Percentiles rank a stretch among this genome's conserved stretches.
phyloP scores from a whole-genome alignment of 495 filamentous ascomycete species.

The Annulohypoxylon moriforme region DNA sequence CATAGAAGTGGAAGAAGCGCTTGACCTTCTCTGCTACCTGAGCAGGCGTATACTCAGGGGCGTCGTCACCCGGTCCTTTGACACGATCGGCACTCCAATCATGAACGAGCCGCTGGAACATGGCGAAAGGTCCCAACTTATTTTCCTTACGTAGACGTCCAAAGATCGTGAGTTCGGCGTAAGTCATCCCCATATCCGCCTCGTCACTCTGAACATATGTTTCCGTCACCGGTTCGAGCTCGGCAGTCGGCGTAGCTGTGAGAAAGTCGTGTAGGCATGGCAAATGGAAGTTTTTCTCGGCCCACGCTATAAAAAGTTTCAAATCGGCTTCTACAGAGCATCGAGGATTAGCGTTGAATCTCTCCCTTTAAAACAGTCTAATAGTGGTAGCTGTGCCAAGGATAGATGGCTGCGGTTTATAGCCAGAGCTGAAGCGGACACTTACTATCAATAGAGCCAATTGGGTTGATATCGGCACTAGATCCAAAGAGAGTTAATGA shows the following conservation, averaged over 20 bases:
- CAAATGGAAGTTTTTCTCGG: conserved; percentile 69
- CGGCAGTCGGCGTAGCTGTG: conserved; percentile 80
- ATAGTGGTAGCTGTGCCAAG: background rate
- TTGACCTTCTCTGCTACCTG: conserved; percentile 71
- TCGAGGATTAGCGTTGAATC: background rate
- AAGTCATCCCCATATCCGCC: conserved; percentile 64
- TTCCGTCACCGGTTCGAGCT: conserved; percentile 82
- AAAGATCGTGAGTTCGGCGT: conserved; percentile 67
- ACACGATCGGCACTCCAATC: conserved; percentile 69
- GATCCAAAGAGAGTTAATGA: conserved; percentile 5
- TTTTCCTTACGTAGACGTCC: conserved; percentile 72
- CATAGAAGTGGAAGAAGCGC: conserved; percentile 75
- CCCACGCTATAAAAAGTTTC: conserved; percentile 73
- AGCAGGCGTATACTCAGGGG: conserved; percentile 47
- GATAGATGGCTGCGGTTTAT: background rate
- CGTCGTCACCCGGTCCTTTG: conserved; percentile 45
- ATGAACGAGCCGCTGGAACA: conserved; percentile 76
- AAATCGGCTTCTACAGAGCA: conserved; percentile 59
- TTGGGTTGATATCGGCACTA: conserved; percentile 72
- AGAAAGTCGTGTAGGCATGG: conserved; percentile 81
- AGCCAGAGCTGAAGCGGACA: background rate
- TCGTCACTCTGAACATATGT: conserved; percentile 77
- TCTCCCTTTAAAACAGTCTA: background rate
- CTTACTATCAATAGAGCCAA: conserved; percentile 75
- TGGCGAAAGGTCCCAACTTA: conserved; percentile 76